Evolutionary conservation across 352 stramenopile species (phyloP).

Genomic region (Phytopythium kandeliae): DNA sequence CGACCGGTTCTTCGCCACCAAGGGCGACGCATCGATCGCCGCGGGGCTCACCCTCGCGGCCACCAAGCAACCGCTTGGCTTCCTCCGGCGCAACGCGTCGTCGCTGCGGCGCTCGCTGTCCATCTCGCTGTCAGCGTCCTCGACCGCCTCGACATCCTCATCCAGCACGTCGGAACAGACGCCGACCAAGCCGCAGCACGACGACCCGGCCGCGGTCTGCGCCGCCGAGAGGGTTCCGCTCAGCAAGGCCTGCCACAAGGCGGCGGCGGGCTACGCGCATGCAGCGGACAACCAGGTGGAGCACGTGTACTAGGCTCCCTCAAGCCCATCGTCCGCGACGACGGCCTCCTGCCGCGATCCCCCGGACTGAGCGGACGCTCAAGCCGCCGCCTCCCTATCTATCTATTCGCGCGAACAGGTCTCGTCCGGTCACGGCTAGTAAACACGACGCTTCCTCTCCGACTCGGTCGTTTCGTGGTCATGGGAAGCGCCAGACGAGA

Average conservation of each 20-base stretch:
- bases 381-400: neutral
- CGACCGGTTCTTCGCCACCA: slow-evolving; percentile 26
- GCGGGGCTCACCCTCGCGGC: slow-evolving; percentile 36
- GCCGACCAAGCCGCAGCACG: slow-evolving; percentile 27
- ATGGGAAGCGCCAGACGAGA: neutral
- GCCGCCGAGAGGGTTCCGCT: slow-evolving; percentile 61
- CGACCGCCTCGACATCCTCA: slow-evolving; percentile 28
- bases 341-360: too few species aligned
- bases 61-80: slow-evolving; percentile 69
- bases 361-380: neutral
- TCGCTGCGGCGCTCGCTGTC: slow-evolving; percentile 62
- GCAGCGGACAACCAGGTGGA: slow-evolving; percentile 7
- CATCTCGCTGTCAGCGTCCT: slow-evolving; percentile 42
- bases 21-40: slow-evolving; percentile 13
- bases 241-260: slow-evolving; percentile 19
- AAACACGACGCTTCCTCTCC: neutral
- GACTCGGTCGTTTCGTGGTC: neutral
- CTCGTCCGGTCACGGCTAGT: too few species aligned
- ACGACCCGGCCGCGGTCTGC: slow-evolving; percentile 38
- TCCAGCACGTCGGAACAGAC: slow-evolving; percentile 26
- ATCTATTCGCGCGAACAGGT: slow-evolving; percentile 1
- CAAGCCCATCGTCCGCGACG: neutral
- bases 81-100: slow-evolving; percentile 59
- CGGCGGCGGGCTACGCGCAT: neutral
- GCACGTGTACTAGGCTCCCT: slow-evolving; percentile 1